These are phyloP conservation scores for Aspergillus sergii DNA, from an alignment of 2,329 filamentous ascomycete species.

Conservation along the genomic window DNA sequence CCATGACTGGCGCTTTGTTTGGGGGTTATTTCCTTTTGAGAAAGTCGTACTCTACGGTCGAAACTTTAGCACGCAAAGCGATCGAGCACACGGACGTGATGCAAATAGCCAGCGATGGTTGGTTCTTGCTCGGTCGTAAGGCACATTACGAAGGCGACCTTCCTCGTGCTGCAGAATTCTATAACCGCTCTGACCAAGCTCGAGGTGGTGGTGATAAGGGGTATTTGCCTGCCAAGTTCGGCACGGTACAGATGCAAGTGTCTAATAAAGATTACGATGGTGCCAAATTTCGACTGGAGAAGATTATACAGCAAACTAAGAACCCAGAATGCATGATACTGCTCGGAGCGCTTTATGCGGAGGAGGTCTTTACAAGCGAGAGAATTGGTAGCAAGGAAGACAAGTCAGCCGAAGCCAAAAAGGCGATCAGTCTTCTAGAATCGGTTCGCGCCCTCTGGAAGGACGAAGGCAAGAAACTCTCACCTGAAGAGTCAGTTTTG, in stretches of 20 bases:
- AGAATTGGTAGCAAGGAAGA: constrained; percentile 82
- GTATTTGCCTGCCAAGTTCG: constrained; percentile 93
- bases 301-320: constrained; percentile 85
- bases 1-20: constrained; percentile 87
- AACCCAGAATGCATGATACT: constrained; percentile 87
- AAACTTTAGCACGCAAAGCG: constrained; percentile 84
- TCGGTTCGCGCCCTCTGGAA: constrained; percentile 86
- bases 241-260: constrained; percentile 85
- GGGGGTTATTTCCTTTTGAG: constrained; percentile 85
- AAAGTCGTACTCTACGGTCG: constrained; percentile 78
- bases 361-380: constrained; percentile 86
- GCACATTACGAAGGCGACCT: constrained; percentile 81
- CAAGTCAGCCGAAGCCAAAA: constrained; percentile 80
- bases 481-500: constrained; percentile 82
- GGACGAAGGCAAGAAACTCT: constrained; percentile 81
- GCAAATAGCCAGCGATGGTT: constrained; percentile 93
- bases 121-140: constrained; percentile 91
- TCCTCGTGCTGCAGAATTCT: constrained; percentile 79
- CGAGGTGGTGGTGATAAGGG: constrained; percentile 88
- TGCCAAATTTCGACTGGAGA: constrained; percentile 90
- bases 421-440: constrained; percentile 83
- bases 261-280: constrained; percentile 82
- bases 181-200: constrained; percentile 86
- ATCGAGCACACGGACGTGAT: constrained; percentile 97
- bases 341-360: constrained; percentile 87